Evolutionary conservation across 352 stramenopile genomes (phyloP).

Genomic region (Globisporangium echinulatum): DNA sequence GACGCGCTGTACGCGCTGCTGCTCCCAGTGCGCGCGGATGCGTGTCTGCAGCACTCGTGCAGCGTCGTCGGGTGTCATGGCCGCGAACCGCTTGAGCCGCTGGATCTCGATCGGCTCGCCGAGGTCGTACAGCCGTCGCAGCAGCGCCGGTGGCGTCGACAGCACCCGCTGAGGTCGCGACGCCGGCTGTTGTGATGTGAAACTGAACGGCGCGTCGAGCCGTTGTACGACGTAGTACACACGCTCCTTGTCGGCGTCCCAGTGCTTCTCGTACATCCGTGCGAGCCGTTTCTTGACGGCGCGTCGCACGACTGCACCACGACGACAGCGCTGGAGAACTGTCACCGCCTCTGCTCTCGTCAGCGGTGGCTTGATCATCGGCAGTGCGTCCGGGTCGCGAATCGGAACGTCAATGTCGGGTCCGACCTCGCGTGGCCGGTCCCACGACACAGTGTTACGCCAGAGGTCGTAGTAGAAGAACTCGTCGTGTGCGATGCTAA

Average conservation of each 20-base stretch:
- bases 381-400: slow-evolving; percentile 55
- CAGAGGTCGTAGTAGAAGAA: slow-evolving; percentile 83
- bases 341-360: slow-evolving; percentile 45
- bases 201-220: slow-evolving; percentile 3
- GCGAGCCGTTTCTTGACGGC: slow-evolving; percentile 22
- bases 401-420: slow-evolving; percentile 54
- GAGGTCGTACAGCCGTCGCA: slow-evolving; percentile 50
- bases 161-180: no score
- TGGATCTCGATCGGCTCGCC: slow-evolving; percentile 63
- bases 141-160: slow-evolving; percentile 22
- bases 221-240: slow-evolving; percentile 43
- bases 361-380: slow-evolving; percentile 35
- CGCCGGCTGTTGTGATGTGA: background rate
- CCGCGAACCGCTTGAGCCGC: slow-evolving; percentile 33
- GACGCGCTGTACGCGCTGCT: slow-evolving; percentile 29
- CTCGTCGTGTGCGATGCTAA: slow-evolving; percentile 61
- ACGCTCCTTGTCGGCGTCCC: slow-evolving; percentile 43
- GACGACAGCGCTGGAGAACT: slow-evolving; percentile 38
- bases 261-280: slow-evolving; percentile 60
- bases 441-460: slow-evolving; percentile 41
- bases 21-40: slow-evolving; percentile 33
- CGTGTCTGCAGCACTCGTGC: slow-evolving; percentile 47
- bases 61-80: slow-evolving; percentile 44
- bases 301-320: slow-evolving; percentile 22
- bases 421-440: slow-evolving; percentile 30